Evolutionary conservation across 768 basidiomycete genomes (phyloP).

Genomic region (Pleurotus djamor): DNA sequence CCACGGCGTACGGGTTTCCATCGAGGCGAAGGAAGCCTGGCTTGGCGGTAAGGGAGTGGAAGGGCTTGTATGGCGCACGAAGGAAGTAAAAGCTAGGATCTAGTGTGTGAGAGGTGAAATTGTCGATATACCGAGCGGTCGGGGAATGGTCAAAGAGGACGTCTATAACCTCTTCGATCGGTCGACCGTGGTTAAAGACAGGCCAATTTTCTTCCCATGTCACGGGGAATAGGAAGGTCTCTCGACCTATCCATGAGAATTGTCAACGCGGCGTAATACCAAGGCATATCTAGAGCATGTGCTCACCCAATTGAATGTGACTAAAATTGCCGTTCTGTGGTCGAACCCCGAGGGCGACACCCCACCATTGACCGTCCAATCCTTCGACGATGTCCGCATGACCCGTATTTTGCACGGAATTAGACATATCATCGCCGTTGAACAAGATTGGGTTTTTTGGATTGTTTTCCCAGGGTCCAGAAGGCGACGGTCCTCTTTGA

Average conservation of each 20-base stretch:
- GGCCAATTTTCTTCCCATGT: constrained; percentile 38
- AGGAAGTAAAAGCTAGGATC: constrained; percentile 33
- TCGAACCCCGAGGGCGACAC: constrained; percentile 35
- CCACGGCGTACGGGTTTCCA: constrained; percentile 32
- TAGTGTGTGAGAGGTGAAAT: constrained; percentile 23
- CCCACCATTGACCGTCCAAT: constrained; percentile 34
- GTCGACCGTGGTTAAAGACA: constrained; percentile 28
- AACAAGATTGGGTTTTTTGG: constrained; percentile 36
- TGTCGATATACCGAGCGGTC: constrained; percentile 19
- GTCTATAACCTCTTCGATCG: constrained; percentile 25
- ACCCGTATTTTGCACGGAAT: constrained; percentile 34
- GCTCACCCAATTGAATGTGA: constrained; percentile 29
- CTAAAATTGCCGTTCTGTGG: constrained; percentile 30
- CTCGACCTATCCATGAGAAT: constrained; percentile 22
- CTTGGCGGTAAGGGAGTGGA: constrained; percentile 26
- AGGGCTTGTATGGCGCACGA: constrained; percentile 35
- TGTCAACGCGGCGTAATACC: background rate
- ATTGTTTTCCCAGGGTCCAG: constrained; percentile 39
- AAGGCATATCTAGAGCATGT: background rate
- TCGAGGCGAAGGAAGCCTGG: constrained; percentile 26
- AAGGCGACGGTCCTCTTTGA: constrained; percentile 32
- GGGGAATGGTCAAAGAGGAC: constrained; percentile 26
- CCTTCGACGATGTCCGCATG: constrained; percentile 35
- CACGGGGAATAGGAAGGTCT: constrained; percentile 37
- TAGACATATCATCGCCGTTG: constrained; percentile 30